Base-by-base conservation (phyloP, 2,329 filamentous ascomycete genomes). In the Pseudohalonectria lignicola region DNA sequence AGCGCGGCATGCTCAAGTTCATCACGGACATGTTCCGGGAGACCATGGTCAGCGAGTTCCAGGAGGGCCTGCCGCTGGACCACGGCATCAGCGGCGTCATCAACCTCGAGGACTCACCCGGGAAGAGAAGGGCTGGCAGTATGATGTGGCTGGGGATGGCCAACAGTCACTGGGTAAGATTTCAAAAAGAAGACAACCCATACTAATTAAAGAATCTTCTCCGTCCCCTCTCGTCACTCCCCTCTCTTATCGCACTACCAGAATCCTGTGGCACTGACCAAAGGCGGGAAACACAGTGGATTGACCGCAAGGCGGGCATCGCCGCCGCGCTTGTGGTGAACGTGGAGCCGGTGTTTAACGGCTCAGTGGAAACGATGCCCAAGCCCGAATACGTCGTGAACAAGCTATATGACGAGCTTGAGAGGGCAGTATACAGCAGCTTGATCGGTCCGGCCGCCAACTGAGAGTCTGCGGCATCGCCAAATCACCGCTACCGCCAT, bases 91-190 rank as follows among this genome's bases (percentile, higher is more conserved):
- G 53, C 4, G 65, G 63, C 4, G 45, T 61, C 20, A 45, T 67
- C 32, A 64, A 62, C 37, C 39, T 59, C 42, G 52, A 54, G 19
- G 57, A 66, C 38, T 49, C 59, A 7, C 53, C 56, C 0, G 60
- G 58, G 1, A 63, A 62, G 53, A 51, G 64, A 28, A 53, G 48
- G 34, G 59, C 55, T 44, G 63, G 63, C 1, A 66, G 61, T 25
- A 41, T 68, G 39, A 61, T 56, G 49, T 68, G 64, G 64, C 51
- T 51, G n/a, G 65, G 65, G 25, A 55, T 60, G 41, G 49, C 47
- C 17, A 66, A 66, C 40, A 52, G 56, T 15, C 56, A 56, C 39
- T 68, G 64, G 64, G 61, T 62, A 44, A 53, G 60, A 17, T 18
- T 10, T 34, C 2, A 13, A 7, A 26, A n/a, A 16, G 2, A 11